Evolutionary conservation across 2,329 filamentous ascomycete genomes (phyloP).

Genomic region (Calonectria hongkongensis): DNA sequence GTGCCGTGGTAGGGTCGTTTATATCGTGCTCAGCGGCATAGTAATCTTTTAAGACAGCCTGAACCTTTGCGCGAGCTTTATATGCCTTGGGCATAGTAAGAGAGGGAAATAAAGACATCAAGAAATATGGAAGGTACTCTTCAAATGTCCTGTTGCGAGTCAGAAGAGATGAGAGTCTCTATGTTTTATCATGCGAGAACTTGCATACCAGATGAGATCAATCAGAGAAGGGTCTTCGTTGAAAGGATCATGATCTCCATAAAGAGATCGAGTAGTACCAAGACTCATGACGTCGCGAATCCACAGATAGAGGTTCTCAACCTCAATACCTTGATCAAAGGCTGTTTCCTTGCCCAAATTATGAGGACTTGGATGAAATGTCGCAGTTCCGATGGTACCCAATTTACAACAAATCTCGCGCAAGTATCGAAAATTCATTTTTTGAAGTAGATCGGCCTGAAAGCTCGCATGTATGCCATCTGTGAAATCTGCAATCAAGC

Average conservation of each 20-base stretch:
- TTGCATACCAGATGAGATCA: slow-evolving; percentile 47
- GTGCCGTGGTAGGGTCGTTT: slow-evolving; percentile 51
- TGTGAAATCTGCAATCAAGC: slow-evolving; percentile 52
- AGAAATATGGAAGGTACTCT: slow-evolving; percentile 50
- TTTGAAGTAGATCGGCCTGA: slow-evolving; percentile 59
- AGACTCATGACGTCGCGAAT: slow-evolving; percentile 60
- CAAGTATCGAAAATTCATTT: slow-evolving; percentile 50
- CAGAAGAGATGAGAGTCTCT: too few species aligned
- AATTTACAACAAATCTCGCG: slow-evolving; percentile 41
- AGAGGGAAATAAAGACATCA: slow-evolving; percentile 57
- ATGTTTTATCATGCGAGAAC: not conserved
- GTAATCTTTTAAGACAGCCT: slow-evolving; percentile 56
- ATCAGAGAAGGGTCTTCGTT: slow-evolving; percentile 48
- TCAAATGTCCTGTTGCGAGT: slow-evolving; percentile 48
- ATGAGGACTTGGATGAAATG: not conserved
- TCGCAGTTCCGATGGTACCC: slow-evolving; percentile 38
- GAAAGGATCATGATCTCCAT: slow-evolving; percentile 66
- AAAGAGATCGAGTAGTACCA: slow-evolving; percentile 63
- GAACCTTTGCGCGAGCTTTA: slow-evolving; percentile 51
- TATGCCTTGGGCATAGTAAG: slow-evolving; percentile 57
- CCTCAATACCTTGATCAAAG: slow-evolving; percentile 48
- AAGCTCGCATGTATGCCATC: slow-evolving; percentile 59
- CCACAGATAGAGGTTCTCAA: slow-evolving; percentile 63
- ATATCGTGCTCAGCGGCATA: slow-evolving; percentile 54
- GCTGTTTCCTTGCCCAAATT: slow-evolving; percentile 43